Percentiles rank a stretch among this genome's conserved stretches.
Evolutionary conservation across 202 grass and related monocot species (phyloP).

Genomic region (Zizania palustris): DNA sequence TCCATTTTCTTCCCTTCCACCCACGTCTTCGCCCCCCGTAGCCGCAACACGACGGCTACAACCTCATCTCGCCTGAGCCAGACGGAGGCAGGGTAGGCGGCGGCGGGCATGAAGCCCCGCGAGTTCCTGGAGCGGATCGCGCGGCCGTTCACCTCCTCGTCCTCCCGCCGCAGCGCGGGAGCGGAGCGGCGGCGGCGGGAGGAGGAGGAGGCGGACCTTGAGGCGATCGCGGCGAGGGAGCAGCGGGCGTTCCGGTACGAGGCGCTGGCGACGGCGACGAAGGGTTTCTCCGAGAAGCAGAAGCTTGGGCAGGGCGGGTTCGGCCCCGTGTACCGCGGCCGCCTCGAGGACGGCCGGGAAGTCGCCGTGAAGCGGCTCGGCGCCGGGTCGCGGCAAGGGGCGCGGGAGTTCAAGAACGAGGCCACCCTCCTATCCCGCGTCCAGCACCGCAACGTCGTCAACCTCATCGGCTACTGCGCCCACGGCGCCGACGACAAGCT

Average conservation of each 20-base stretch:
- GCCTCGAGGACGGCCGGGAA: conserved; percentile 70
- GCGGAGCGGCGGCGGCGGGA: conserved; percentile 4
- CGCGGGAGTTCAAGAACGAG: conserved; percentile 84
- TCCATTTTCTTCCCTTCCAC: not conserved
- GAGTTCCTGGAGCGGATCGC: conserved; percentile 44
- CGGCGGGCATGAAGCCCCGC: conserved; percentile 43
- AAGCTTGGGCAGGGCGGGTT: conserved; percentile 90
- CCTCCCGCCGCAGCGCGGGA: not conserved
- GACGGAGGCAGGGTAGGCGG: not conserved
- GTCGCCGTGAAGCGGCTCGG: conserved; percentile 90
- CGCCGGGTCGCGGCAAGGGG: conserved; percentile 64
- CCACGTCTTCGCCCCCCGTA: not conserved
- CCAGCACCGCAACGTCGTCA: conserved; percentile 95
- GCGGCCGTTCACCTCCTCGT: conserved; percentile 36
- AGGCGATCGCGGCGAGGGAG: conserved; percentile 83
- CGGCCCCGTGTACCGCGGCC: conserved; percentile 76
- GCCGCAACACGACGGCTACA: not conserved
- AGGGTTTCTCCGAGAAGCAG: conserved; percentile 56
- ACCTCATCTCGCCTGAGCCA: not conserved
- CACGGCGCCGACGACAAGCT: conserved; percentile 70
- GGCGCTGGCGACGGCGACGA: conserved; percentile 58
- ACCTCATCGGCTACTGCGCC: conserved; percentile 78
- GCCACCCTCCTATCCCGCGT: conserved; percentile 80
- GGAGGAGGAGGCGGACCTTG: conserved; percentile 60
- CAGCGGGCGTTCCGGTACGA: conserved; percentile 68